Conservation (phyloP, 768 basidiomycete genomes). For the Neoboletus magnificus region DNA sequence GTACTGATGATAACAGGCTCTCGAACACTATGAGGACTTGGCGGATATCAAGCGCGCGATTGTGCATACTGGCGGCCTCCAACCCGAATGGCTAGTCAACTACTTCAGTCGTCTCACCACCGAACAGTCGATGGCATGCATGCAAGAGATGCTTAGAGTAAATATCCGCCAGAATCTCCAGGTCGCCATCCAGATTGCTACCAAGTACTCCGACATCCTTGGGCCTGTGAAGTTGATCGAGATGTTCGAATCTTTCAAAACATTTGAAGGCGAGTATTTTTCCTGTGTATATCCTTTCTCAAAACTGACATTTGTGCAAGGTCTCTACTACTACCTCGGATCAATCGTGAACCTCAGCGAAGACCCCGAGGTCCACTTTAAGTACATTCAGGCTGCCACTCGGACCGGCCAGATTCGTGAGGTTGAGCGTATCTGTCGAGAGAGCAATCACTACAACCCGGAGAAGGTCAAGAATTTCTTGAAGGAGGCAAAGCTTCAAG, state of each 20-base stretch:
- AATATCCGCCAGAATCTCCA: conserved; percentile 98
- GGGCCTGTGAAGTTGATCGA: conserved; percentile 97
- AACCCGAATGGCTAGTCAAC: conserved; percentile 93
- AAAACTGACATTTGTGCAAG: conserved; percentile 31
- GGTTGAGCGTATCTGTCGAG: conserved; percentile 97
- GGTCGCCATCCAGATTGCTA: conserved; percentile 94
- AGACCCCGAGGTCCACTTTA: conserved; percentile 98
- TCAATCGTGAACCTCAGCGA: conserved; percentile 96
- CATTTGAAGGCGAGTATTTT: conserved; percentile 72
- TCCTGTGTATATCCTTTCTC: neutral
- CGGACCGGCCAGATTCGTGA: conserved; percentile 98
- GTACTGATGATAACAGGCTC: conserved; percentile 56
- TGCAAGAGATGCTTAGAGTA: conserved; percentile 95
- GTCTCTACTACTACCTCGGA: conserved; percentile 97
- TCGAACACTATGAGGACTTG: conserved; percentile 97
- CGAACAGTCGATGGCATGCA: conserved; percentile 93
- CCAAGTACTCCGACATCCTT: conserved; percentile 97
- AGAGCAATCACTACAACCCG: conserved; percentile 96
- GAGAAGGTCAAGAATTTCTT: conserved; percentile 99
- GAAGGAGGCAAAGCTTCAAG: conserved; percentile 94
- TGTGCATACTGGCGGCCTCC: conserved; percentile 84
- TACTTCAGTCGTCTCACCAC: conserved; percentile 97
- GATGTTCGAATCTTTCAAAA: conserved; percentile 98
- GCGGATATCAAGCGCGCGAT: conserved; percentile 99
- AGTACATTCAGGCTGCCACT: conserved; percentile 98